Evolutionary conservation across 106 monocot species (phyloP).

Genomic region (Hemerocallis citrina): DNA sequence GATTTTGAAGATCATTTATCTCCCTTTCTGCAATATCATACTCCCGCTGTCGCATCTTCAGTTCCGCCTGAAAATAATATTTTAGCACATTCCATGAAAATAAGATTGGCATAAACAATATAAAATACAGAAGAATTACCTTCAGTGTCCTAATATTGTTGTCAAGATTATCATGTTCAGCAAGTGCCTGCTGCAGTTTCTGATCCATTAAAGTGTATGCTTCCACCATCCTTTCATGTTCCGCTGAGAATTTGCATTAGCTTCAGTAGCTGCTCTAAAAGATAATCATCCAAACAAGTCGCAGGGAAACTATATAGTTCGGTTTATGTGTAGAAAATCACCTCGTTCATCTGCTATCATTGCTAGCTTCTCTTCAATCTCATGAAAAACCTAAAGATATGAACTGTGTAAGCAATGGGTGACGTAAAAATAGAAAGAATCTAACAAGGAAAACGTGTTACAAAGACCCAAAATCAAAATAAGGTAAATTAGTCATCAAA

Average conservation of each 20-base stretch:
- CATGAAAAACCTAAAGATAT: conserved; percentile 60
- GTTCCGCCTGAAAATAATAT: conserved; percentile 43
- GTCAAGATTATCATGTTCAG: conserved; percentile 62
- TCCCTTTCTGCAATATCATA: conserved; percentile 54
- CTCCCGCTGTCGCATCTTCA: conserved; percentile 73
- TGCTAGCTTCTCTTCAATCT: conserved; percentile 88
- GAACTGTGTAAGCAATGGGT: background rate
- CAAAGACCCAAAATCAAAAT: background rate
- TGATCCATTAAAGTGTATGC: conserved; percentile 68
- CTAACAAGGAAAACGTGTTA: background rate
- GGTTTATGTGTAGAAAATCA: conserved; percentile 5
- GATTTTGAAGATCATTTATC: conserved; percentile 77
- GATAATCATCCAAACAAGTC: too few species aligned
- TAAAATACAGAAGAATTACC: conserved; percentile 22
- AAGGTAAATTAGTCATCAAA: background rate
- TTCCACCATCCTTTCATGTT: conserved; percentile 87
- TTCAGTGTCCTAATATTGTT: conserved; percentile 49
- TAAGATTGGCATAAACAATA: background rate
- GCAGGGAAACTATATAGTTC: background rate
- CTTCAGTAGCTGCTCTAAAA: background rate
- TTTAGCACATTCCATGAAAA: conserved; percentile 1
- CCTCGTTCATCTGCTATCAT: conserved; percentile 89
- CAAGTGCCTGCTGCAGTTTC: conserved; percentile 75
- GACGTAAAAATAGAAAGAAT: background rate
- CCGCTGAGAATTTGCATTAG: conserved; percentile 32